Conservation (phyloP, 495 filamentous ascomycete genomes). For the Penicillium lividum region DNA sequence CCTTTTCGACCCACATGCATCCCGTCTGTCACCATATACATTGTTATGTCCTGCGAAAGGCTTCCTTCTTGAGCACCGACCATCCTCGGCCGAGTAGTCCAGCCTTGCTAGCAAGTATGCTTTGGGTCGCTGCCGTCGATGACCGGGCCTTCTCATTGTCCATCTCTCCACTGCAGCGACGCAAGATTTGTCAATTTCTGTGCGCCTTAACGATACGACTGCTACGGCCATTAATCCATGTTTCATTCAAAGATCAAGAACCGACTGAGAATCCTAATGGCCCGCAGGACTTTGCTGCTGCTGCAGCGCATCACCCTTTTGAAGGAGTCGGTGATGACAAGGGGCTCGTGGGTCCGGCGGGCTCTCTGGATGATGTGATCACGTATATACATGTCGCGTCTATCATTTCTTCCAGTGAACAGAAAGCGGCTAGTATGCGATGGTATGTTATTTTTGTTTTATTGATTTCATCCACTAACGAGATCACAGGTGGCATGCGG, state of each 20-base stretch:
- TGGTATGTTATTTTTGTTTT: slow-evolving; percentile 51
- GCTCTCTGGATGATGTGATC: slow-evolving; percentile 69
- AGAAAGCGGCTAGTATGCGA: slow-evolving; percentile 88
- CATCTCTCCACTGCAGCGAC: slow-evolving; percentile 78
- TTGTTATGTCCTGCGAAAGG: slow-evolving; percentile 87
- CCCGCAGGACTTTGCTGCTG: slow-evolving; percentile 32
- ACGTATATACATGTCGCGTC: slow-evolving; percentile 55
- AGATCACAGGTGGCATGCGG: slow-evolving; percentile 79
- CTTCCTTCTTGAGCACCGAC: slow-evolving; percentile 78
- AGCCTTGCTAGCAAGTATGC: slow-evolving; percentile 87
- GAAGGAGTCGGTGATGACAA: slow-evolving; percentile 75
- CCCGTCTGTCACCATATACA: slow-evolving; percentile 90
- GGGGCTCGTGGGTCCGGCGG: slow-evolving; percentile 72
- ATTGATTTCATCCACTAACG: slow-evolving; percentile 4
- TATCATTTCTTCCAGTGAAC: slow-evolving; percentile 90
- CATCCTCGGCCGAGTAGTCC: slow-evolving; percentile 82
- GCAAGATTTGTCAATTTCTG: slow-evolving; percentile 87
- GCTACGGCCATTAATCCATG: slow-evolving; percentile 83
- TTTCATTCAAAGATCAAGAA: slow-evolving; percentile 45
- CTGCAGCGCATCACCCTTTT: slow-evolving; percentile 44
- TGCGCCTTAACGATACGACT: slow-evolving; percentile 85
- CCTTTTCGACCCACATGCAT: slow-evolving; percentile 81
- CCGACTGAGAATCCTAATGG: slow-evolving; percentile 30
- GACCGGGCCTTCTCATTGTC: slow-evolving; percentile 87
- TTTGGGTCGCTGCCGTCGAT: slow-evolving; percentile 92